These are phyloP conservation scores for Sclerotinia trifoliorum DNA, from an alignment of 2,329 filamentous ascomycete species.

Conservation along the genomic window DNA sequence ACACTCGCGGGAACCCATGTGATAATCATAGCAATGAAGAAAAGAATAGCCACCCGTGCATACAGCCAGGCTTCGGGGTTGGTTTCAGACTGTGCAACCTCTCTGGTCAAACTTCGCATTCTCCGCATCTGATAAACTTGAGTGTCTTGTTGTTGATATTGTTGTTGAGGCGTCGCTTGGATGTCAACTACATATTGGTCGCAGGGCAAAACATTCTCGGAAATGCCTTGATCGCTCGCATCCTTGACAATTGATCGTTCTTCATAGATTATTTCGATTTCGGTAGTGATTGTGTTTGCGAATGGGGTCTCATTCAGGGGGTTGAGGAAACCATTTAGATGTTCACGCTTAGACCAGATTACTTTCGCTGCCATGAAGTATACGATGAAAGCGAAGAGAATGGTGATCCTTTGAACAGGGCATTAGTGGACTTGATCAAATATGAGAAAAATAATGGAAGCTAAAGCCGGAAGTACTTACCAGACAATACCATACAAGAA, in stretches of 20 bases:
- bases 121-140: constrained; percentile 9
- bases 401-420: constrained; percentile 45
- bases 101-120: constrained; percentile 19
- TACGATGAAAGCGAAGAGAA: constrained; percentile 59
- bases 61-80: constrained; percentile 61
- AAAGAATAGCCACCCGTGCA: constrained; percentile 65
- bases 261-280: constrained; percentile 51
- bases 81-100: constrained; percentile 15
- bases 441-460: constrained; percentile 22
- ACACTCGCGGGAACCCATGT: constrained; percentile 53
- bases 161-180: constrained; percentile 26
- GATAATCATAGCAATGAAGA: constrained; percentile 66
- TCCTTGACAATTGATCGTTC: constrained; percentile 24
- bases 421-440: constrained; percentile 27
- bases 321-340: constrained; percentile 54
- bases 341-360: constrained; percentile 62
- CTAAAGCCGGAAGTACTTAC: constrained; percentile 35
- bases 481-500: constrained; percentile 71
- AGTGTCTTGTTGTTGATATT: not conserved
- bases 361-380: constrained; percentile 63
- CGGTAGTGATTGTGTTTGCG: constrained; percentile 22
- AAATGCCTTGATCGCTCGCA: constrained; percentile 26
- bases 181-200: constrained; percentile 7
- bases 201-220: constrained; percentile 19
- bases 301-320: constrained; percentile 49